A percentile compares a stretch with the other conserved stretches of the same genome.
Evolutionary conservation across 75 land plant species (phyloP).

Genomic region (Pinus albicaulis): DNA sequence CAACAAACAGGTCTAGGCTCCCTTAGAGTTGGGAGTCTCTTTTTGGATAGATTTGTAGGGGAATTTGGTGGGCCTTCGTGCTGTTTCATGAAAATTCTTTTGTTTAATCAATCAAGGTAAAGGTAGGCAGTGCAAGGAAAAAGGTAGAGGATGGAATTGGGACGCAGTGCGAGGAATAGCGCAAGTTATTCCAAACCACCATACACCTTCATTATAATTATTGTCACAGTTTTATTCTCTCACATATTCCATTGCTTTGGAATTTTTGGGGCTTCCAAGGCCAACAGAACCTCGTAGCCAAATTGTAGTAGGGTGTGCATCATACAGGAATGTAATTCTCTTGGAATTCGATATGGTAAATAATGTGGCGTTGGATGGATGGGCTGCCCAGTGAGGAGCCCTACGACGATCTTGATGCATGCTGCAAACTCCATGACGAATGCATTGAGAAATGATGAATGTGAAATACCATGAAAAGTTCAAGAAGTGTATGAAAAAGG

Average conservation of each 20-base stretch:
- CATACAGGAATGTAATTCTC: background rate
- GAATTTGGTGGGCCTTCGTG: too few species aligned
- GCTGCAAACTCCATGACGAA: slow-evolving; percentile 73
- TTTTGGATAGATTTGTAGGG: too few species aligned
- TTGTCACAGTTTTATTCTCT: too few species aligned
- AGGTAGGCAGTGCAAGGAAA: too few species aligned
- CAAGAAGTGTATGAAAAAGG: slow-evolving; percentile 81
- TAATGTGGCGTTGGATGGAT: slow-evolving; percentile 82
- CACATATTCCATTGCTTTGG: background rate
- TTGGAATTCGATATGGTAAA: slow-evolving; percentile 57
- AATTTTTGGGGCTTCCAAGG: background rate
- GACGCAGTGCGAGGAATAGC: too few species aligned
- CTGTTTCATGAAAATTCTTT: too few species aligned
- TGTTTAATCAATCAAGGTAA: too few species aligned
- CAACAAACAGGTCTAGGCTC: too few species aligned
- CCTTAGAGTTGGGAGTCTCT: too few species aligned
- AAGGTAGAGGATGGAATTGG: too few species aligned
- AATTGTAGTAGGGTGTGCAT: slow-evolving; percentile 1
- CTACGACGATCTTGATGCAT: slow-evolving; percentile 84
- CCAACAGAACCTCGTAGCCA: slow-evolving; percentile 9
- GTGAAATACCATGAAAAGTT: slow-evolving; percentile 80
- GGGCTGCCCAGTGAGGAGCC: slow-evolving; percentile 83
- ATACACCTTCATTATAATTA: too few species aligned
- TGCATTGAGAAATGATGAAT: slow-evolving; percentile 35
- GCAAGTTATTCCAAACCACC: too few species aligned